A percentile compares a stretch with the other conserved stretches of the same genome.
Conservation (phyloP, 331 rosid genomes). For the Dryas integrifolia region DNA sequence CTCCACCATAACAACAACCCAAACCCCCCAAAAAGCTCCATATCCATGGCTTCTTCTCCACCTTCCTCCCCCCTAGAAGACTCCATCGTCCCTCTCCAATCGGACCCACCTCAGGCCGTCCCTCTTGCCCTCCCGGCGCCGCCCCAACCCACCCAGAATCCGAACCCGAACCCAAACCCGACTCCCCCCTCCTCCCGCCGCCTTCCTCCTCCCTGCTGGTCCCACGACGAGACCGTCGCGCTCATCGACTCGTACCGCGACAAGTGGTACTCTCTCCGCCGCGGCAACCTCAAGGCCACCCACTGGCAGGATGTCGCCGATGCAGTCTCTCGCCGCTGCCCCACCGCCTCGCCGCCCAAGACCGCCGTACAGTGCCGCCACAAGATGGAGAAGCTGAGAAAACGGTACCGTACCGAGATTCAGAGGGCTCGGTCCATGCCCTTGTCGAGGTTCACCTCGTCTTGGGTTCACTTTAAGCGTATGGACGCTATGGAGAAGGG, state of each 20-base stretch:
- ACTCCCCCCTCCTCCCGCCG: slow-evolving; percentile 47
- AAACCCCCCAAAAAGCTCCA: neutral
- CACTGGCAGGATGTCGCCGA: slow-evolving; percentile 99
- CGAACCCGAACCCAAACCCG: slow-evolving; percentile 36
- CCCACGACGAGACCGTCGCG: slow-evolving; percentile 80
- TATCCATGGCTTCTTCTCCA: slow-evolving; percentile 36
- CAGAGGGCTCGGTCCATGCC: slow-evolving; percentile 72
- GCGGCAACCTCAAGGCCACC: slow-evolving; percentile 81
- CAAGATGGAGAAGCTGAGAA: slow-evolving; percentile 89
- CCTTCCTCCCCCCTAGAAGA: slow-evolving; percentile 22
- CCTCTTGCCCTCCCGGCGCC: slow-evolving; percentile 31
- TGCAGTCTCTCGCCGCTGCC: slow-evolving; percentile 57
- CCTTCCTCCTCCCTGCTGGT: slow-evolving; percentile 83
- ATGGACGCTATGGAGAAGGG: slow-evolving; percentile 95
- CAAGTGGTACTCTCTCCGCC: slow-evolving; percentile 90
- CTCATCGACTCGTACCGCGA: slow-evolving; percentile 85
- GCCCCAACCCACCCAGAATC: slow-evolving; percentile 29
- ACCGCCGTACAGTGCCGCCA: slow-evolving; percentile 98
- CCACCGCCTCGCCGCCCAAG: slow-evolving; percentile 62
- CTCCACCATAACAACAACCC: neutral
- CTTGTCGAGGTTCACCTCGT: slow-evolving; percentile 50
- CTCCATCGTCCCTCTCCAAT: slow-evolving; percentile 17
- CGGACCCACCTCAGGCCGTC: slow-evolving; percentile 25
- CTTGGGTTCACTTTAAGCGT: slow-evolving; percentile 87
- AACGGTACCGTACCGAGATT: slow-evolving; percentile 86